Conservation (phyloP, 2,329 filamentous ascomycete species). For the Diaporthe destruens region DNA sequence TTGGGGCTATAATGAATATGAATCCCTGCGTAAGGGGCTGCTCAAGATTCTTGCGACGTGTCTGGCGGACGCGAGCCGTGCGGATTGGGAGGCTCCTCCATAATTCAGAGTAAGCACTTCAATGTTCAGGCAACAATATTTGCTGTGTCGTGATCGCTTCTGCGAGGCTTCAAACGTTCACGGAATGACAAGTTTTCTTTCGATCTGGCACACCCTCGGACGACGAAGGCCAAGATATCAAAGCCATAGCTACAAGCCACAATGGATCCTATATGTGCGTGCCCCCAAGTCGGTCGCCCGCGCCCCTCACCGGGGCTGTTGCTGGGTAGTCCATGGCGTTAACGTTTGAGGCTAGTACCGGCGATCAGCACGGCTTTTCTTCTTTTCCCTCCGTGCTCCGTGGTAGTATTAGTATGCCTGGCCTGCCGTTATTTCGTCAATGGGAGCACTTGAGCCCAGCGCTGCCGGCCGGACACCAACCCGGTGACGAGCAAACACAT, state of each 20-base stretch:
- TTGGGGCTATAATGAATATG: background rate
- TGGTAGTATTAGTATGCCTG: conserved; percentile 44
- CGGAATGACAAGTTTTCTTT: background rate
- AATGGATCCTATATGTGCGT: background rate
- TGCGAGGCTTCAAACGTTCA: background rate
- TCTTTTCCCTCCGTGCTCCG: background rate
- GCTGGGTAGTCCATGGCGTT: conserved; percentile 10
- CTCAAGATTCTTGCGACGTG: background rate
- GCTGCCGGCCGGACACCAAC: conserved; percentile 8
- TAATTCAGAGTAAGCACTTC: background rate
- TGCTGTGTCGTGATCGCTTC: background rate
- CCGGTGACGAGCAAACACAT: background rate
- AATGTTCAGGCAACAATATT: too few relatives aligned
- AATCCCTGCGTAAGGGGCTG: background rate
- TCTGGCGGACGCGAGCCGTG: background rate
- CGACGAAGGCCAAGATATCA: background rate
- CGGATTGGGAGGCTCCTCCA: background rate
- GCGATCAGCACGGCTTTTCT: background rate
- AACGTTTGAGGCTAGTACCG: conserved; percentile 21
- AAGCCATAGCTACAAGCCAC: conserved; percentile 14
- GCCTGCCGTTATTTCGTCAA: conserved; percentile 2
- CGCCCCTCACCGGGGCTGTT: background rate
- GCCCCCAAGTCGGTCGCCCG: conserved; percentile 1
- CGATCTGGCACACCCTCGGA: background rate
- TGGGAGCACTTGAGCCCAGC: too few relatives aligned